Percentiles rank a stretch among this genome's conserved stretches.
Evolutionary conservation across 352 stramenopile genomes (phyloP).

Genomic region (Globisporangium abappressorium): DNA sequence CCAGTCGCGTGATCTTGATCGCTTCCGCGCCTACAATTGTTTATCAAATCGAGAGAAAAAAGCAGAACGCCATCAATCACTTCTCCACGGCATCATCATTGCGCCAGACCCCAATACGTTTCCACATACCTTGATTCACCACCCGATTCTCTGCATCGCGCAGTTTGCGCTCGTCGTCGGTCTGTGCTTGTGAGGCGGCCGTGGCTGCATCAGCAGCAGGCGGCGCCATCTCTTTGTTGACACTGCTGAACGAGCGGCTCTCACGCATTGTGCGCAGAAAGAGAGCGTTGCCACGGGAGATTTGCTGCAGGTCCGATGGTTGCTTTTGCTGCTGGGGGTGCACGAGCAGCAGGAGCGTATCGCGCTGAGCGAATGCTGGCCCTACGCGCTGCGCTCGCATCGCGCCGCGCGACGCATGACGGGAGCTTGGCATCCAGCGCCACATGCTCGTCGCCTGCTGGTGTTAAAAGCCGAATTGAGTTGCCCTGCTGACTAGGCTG

Average conservation of each 20-base stretch:
- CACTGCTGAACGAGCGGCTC: conserved; percentile 7
- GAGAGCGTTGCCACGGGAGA: not conserved
- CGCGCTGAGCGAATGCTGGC: not conserved
- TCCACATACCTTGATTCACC: conserved; percentile 3
- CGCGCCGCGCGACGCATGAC: conserved; percentile 2
- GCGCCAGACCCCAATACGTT: not conserved
- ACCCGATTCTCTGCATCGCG: conserved; percentile 1
- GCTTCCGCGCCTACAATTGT: conserved; percentile 47
- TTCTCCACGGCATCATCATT: no score
- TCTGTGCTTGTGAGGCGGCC: not conserved
- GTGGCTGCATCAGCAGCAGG: not conserved
- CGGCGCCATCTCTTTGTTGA: not conserved
- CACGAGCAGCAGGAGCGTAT: not conserved
- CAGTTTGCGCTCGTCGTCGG: not conserved
- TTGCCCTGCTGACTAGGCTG: not conserved
- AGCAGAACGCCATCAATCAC: not conserved
- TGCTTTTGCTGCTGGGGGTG: conserved; percentile 4
- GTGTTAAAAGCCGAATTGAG: conserved; percentile 7
- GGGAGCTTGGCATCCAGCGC: conserved; percentile 8
- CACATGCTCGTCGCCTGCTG: conserved; percentile 6
- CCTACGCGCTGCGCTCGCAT: not conserved
- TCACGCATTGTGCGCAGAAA: not conserved
- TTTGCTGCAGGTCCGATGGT: not conserved
- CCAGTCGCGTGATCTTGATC: conserved; percentile 89
- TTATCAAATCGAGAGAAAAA: not conserved